phyloP scores from a whole-genome alignment of 164 flowering plant species.

The Warburgia ugandensis region DNA sequence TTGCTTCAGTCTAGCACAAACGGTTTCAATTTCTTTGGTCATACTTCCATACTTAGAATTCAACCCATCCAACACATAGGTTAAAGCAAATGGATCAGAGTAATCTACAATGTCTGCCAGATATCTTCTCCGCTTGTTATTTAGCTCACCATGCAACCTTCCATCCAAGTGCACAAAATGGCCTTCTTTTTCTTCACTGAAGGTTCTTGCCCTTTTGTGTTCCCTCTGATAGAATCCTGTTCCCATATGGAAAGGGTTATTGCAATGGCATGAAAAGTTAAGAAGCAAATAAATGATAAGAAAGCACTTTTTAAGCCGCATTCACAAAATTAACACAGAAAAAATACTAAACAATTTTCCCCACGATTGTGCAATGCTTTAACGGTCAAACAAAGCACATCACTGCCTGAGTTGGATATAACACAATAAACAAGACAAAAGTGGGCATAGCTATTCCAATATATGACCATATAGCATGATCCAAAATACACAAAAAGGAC shows the following conservation, averaged over 20 bases:
- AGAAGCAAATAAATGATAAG: too few species aligned
- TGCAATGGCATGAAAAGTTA: too few species aligned
- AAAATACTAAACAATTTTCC: too few species aligned
- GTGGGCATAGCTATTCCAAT: too few species aligned
- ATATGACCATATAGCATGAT: too few species aligned
- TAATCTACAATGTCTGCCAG: constrained; percentile 7
- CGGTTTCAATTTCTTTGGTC: constrained; percentile 28
- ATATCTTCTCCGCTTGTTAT: neutral
- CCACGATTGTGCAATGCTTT: too few species aligned
- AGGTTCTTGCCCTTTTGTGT: constrained; percentile 19
- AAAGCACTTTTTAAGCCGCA: too few species aligned
- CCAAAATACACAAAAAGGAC: too few species aligned
- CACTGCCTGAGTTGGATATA: too few species aligned
- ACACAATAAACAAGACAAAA: too few species aligned
- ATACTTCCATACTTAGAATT: constrained; percentile 43
- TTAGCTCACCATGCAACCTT: constrained; percentile 2
- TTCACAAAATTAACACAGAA: too few species aligned
- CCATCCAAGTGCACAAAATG: neutral
- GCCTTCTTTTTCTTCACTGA: neutral
- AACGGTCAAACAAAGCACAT: too few species aligned
- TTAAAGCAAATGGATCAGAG: constrained; percentile 30
- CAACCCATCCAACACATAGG: constrained; percentile 18
- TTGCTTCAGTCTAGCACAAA: constrained; percentile 18
- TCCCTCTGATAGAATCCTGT: constrained; percentile 16
- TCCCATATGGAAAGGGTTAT: constrained; percentile 1